Base-by-base conservation (phyloP, 148 eudicot species). In the Camellia granthamiana region DNA sequence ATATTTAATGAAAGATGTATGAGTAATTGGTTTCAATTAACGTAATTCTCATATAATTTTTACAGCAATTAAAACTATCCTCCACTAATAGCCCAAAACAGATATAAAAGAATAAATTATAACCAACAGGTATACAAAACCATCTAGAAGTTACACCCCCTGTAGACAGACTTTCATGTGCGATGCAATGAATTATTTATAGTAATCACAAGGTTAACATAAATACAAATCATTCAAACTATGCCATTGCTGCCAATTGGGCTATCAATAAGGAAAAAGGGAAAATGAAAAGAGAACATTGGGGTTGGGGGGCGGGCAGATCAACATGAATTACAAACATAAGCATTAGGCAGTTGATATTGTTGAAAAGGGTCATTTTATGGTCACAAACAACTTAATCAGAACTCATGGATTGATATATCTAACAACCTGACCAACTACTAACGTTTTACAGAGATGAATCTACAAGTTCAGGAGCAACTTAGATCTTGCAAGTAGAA, bases 101-200 rank as follows among this genome's bases (percentile, higher is more conserved):
- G 1, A 30, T 30, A 30, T 30, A 30, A 30, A 30, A 30, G 38
- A 30, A 1, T 30, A 30, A 30, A 1, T 30, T 30, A 30, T 30
- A 30, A 30, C 38, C 38, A 30, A 30, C 38, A 30, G 38, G 1
- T 30, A 30, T 30, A 69, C 97, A 94, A 83, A 96, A 96, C 99
- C 99, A 96, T 65, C 98, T 92, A 42, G 99, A 92, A 15, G 98
- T 92, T 69, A 96, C 82, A 18, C 97, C 98, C 98, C 94, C 99
- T 93, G 88, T 68, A 86, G 54, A 66, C 18, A 73, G 16, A 8
- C 9, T 52, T 16, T 42, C 77, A 56, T 41, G 65, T 15, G 46
- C 77, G 16, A 42, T 19, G 46, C 10, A 44, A 47, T 78, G 43
- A 56, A 46, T 16, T 10, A 43, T 56, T 56, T 18, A 68, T 3